Evolutionary conservation across 2,329 filamentous ascomycete genomes (phyloP), one percentile per base, ranked within the genome.

Genomic region (Colletotrichum euphorbiae): DNA sequence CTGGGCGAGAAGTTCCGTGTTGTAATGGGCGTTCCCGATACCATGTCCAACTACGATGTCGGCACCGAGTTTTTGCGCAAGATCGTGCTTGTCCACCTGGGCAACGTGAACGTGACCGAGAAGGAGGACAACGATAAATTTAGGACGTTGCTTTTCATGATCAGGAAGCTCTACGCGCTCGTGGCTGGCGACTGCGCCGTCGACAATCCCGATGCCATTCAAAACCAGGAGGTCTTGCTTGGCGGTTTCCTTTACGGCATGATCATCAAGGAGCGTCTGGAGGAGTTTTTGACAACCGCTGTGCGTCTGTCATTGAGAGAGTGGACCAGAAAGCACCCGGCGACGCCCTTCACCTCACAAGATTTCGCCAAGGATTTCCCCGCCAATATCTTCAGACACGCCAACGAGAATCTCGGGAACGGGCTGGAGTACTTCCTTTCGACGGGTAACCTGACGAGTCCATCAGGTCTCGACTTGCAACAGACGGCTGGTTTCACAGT

Each of bases 171-270:
- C 36, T 99, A 99, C 76, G 89, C 94, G 13, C 84, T 99, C 55
- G 95, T 96, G 8, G 94, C 94, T 69, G 94, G 95, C 63, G 95
- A 98, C 71, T 98, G 95, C 77, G 87, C 93, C 4, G 89, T 94
- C 4, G 96, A 99, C 82, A 98, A 99, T 76, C 95, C 96, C 1
- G 96, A 99, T 86, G 93, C 96, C 11, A 91, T 98, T 17, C 94
- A 97, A 75, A 97, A 97, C 79, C 96, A 99, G 77, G 96, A 99
- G 79, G 91, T 98, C 66, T 84, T 99, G 24, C 87, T 99, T 2
- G 95, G 95, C 60, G 95, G 96, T 8, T 97, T 97, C 76, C 83
- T 99, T 12, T 99, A 97, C 77, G 93, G 93, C 63, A 95, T 96
- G 89, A 94, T 99, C 60, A 83, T 99, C 72, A 99, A 99, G 82